These are phyloP conservation scores for Eragrostis nindensis DNA, from an alignment of 176 grass and related monocot genomes.

Conservation along the genomic window DNA sequence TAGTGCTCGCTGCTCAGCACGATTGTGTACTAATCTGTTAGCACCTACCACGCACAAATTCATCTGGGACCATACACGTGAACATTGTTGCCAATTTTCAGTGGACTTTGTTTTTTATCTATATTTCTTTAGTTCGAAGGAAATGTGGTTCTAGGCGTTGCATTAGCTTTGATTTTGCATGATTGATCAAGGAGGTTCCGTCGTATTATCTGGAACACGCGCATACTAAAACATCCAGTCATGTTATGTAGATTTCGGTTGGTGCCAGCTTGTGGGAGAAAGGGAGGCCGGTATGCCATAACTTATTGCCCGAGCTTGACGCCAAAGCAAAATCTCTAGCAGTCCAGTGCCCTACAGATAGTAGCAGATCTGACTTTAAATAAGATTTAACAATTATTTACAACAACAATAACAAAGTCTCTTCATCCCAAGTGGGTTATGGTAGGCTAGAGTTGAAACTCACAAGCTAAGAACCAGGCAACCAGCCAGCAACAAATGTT, in stretches of 20 bases:
- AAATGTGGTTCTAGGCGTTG: not conserved
- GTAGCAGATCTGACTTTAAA: not conserved
- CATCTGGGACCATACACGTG: not conserved
- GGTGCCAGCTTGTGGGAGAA: not conserved
- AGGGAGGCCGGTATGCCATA: no score
- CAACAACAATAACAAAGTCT: no score
- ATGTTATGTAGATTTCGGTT: not conserved
- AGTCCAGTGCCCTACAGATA: not conserved
- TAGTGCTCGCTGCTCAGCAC: conserved; percentile 14
- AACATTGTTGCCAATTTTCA: not conserved
- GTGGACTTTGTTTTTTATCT: not conserved
- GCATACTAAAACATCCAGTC: not conserved
- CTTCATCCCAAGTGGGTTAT: no score
- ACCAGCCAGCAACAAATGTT: no score
- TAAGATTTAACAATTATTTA: not conserved
- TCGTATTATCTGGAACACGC: not conserved
- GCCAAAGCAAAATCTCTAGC: not conserved
- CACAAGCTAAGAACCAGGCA: no score
- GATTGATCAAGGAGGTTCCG: not conserved
- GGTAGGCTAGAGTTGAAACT: no score
- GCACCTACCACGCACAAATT: not conserved
- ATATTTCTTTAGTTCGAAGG: no score
- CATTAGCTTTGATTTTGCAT: not conserved
- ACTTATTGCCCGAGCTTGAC: no score
- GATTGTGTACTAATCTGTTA: conserved; percentile 5